Percentiles rank a stretch among this genome's conserved stretches.
Evolutionary conservation across 2,329 filamentous ascomycete genomes (phyloP).

Genomic region (Proliferodiscus dingleyae): DNA sequence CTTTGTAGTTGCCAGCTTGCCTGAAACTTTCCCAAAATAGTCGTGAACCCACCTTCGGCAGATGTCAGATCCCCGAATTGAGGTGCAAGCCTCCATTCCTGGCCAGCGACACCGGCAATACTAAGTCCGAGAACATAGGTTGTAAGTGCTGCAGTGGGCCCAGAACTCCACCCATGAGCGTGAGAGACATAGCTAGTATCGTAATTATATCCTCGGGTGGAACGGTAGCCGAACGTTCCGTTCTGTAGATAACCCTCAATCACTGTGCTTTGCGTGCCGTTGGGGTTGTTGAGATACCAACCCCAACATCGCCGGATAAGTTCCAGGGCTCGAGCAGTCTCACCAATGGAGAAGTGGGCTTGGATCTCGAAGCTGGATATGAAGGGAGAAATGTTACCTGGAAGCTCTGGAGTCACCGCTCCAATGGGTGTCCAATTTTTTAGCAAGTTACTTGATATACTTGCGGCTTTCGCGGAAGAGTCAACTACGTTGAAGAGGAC

Average conservation of each 20-base stretch:
- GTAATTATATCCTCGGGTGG: conserved; percentile 45
- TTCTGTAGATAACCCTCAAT: conserved; percentile 54
- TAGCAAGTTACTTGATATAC: conserved; percentile 31
- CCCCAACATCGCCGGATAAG: conserved; percentile 56
- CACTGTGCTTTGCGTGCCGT: conserved; percentile 53
- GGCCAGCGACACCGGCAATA: conserved; percentile 33
- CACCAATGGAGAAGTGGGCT: conserved; percentile 46
- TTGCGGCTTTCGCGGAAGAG: conserved; percentile 20
- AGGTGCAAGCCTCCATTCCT: conserved; percentile 36
- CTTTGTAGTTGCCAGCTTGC: conserved; percentile 31
- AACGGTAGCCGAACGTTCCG: conserved; percentile 53
- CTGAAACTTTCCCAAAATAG: conserved; percentile 35
- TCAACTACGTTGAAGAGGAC: conserved; percentile 32
- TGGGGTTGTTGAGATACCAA: conserved; percentile 53
- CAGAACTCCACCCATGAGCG: conserved; percentile 44
- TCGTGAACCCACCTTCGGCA: conserved; percentile 38
- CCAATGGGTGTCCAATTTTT: conserved; percentile 53
- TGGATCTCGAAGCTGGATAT: conserved; percentile 55
- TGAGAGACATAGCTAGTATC: conserved; percentile 40
- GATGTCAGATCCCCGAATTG: conserved; percentile 37
- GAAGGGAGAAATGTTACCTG: conserved; percentile 53
- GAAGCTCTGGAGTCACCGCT: conserved; percentile 50
- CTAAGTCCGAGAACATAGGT: conserved; percentile 39
- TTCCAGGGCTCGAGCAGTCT: conserved; percentile 46
- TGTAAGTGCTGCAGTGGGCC: conserved; percentile 42